These are phyloP conservation scores for Tetracentron sinense DNA, from an alignment of 164 flowering plant genomes.

Conservation along the genomic window DNA sequence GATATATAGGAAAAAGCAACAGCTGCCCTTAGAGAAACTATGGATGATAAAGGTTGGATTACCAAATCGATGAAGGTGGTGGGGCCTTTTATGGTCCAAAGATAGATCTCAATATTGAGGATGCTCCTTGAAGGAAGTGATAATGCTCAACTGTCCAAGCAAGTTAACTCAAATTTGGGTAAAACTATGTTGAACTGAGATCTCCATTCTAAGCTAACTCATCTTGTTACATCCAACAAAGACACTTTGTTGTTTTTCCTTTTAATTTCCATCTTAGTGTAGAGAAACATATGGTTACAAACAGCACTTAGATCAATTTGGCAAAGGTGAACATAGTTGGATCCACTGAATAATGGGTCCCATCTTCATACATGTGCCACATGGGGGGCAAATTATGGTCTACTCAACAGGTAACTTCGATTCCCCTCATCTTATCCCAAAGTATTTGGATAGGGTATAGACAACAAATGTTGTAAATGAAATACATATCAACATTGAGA, in stretches of 20 bases:
- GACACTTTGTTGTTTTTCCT: neutral
- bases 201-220: neutral
- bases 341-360: too few species aligned
- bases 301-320: too few species aligned
- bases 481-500: neutral
- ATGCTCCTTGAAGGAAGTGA: constrained; percentile 98
- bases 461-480: neutral
- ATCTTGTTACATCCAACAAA: neutral
- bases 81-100: constrained; percentile 99
- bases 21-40: constrained; percentile 80
- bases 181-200: neutral
- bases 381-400: too few species aligned
- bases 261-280: neutral
- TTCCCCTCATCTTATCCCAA: too few species aligned
- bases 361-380: too few species aligned
- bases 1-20: constrained; percentile 97
- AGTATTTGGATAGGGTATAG: too few species aligned
- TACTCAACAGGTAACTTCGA: too few species aligned
- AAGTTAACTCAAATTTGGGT: constrained; percentile 15
- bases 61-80: constrained; percentile 91
- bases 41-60: constrained; percentile 90
- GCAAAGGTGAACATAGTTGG: too few species aligned
- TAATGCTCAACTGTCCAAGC: constrained; percentile 96
- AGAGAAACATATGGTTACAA: neutral
- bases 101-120: constrained; percentile 97